Evolutionary conservation across 257 asterid genomes (phyloP).

Genomic region (Solanum chiquidenum): DNA sequence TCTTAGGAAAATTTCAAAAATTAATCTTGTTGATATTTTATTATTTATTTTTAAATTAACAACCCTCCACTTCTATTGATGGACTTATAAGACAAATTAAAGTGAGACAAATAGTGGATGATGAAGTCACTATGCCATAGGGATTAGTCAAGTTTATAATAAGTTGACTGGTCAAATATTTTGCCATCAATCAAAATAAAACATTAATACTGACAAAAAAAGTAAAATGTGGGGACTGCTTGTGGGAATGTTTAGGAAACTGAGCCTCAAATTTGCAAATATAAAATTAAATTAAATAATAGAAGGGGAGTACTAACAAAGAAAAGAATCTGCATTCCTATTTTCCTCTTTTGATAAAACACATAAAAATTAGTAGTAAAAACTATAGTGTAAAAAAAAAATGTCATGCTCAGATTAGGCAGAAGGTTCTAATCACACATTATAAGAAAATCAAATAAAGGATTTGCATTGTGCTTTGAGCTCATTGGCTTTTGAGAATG

Average conservation of each 20-base stretch:
- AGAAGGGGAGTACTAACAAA: slow-evolving; percentile 12
- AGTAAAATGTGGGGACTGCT: slow-evolving; percentile 25
- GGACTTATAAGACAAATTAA: background rate
- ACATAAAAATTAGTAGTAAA: background rate
- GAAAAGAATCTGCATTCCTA: slow-evolving; percentile 39
- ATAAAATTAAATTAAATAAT: background rate
- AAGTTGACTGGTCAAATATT: slow-evolving; percentile 50
- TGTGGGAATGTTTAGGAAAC: slow-evolving; percentile 13
- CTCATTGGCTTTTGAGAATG: background rate
- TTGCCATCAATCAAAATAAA: slow-evolving; percentile 17
- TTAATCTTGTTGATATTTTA: background rate
- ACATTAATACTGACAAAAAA: slow-evolving; percentile 9
- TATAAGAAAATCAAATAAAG: background rate
- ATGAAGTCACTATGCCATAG: slow-evolving; percentile 4
- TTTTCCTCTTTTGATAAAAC: background rate
- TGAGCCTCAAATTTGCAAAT: slow-evolving; percentile 18
- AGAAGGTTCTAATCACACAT: background rate
- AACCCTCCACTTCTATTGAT: slow-evolving; percentile 1
- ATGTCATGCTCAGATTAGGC: background rate
- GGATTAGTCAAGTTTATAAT: slow-evolving; percentile 21
- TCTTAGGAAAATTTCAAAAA: background rate
- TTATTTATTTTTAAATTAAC: background rate
- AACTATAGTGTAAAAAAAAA: background rate
- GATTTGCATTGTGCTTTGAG: slow-evolving; percentile 3
- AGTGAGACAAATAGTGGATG: slow-evolving; percentile 25